A percentile compares a stretch with the other conserved stretches of the same genome.
Conservation (phyloP, 2,329 filamentous ascomycete species). For the Domatiomyces globalis region DNA sequence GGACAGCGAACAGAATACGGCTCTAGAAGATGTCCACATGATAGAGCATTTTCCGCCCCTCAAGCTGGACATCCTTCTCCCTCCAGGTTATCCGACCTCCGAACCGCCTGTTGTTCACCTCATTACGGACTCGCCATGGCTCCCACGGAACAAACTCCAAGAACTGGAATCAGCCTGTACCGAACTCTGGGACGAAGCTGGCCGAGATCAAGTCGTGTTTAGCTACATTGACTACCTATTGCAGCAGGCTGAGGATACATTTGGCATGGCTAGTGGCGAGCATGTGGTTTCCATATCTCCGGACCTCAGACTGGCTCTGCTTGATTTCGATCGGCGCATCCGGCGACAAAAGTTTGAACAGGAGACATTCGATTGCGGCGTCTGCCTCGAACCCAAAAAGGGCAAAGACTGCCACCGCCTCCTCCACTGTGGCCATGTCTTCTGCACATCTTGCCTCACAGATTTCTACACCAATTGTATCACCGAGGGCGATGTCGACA, state of each 20-base stretch:
- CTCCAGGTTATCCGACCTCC: conserved; percentile 41
- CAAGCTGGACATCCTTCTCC: conserved; percentile 38
- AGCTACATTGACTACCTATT: conserved; percentile 48
- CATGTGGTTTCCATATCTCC: conserved; percentile 31
- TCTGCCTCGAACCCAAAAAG: conserved; percentile 88
- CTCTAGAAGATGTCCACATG: conserved; percentile 28
- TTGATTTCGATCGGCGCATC: conserved; percentile 65
- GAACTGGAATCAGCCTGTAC: conserved; percentile 34
- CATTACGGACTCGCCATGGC: conserved; percentile 40
- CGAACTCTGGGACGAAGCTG: conserved; percentile 47
- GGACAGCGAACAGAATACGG: conserved; percentile 15
- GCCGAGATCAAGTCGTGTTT: conserved; percentile 42
- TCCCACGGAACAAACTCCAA: conserved; percentile 32
- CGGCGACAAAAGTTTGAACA: conserved; percentile 63
- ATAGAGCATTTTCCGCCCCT: conserved; percentile 45
- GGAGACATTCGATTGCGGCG: conserved; percentile 73
- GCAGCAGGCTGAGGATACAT: conserved; percentile 42
- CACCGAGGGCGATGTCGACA: conserved; percentile 63
- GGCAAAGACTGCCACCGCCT: conserved; percentile 68
- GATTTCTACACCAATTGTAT: conserved; percentile 87
- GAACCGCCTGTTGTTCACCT: conserved; percentile 35
- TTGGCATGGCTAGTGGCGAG: conserved; percentile 33
- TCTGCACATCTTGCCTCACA: conserved; percentile 73
- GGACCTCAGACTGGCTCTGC: conserved; percentile 50
- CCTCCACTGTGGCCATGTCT: conserved; percentile 75